Evolutionary conservation across 345 rosid species (phyloP), one percentile per base, ranked within the genome.

Genomic region (Linum tenue): DNA sequence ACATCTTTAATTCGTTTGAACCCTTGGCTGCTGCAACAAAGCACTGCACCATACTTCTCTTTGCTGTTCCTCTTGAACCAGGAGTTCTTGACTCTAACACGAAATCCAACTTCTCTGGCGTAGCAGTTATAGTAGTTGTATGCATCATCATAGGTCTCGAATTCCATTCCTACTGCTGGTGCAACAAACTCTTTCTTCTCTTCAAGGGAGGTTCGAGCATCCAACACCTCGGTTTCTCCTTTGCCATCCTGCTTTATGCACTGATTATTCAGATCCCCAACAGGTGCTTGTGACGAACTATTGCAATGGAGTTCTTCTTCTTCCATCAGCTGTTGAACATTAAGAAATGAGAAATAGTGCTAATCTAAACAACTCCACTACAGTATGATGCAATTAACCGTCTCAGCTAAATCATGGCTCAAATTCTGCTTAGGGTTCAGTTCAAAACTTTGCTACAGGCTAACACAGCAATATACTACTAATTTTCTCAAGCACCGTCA

Each of bases 141-240:
- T 9, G 87, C 90, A 76, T 86, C 96, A 56, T 89, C 90, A 43
- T 86, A 86, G 0, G 92, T 76, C 63, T 89, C 92, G 61, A 89
- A 86, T 78, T 89, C 96, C 92, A 86, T 82, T n/a, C 92, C 90
- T 12, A 86, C 79, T 3, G 87, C 84, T 1, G 96, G 96, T 4
- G 88, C 77, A 56, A 81, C 86, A 55, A 84, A 86, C 62, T 84
- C 83, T 60, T 81, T 86, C 65, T 79, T 76, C n/a, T 72, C 85
- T 42, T 60, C 73, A 35, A 60, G 65, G 38, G 75, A 76, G 22
- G 55, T 70, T 62, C 66, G 75, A 70, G 70, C 76, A 67, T 82
- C 81, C 40, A 69, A 67, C 31, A 68, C 77, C 50, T 59, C 60
- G 10, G 44, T 41, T 42, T 48, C 69, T 50, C 43, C 71, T 39